Evolutionary conservation across 176 grass and related monocot genomes (phyloP).

Genomic region (Carex kokanica): DNA sequence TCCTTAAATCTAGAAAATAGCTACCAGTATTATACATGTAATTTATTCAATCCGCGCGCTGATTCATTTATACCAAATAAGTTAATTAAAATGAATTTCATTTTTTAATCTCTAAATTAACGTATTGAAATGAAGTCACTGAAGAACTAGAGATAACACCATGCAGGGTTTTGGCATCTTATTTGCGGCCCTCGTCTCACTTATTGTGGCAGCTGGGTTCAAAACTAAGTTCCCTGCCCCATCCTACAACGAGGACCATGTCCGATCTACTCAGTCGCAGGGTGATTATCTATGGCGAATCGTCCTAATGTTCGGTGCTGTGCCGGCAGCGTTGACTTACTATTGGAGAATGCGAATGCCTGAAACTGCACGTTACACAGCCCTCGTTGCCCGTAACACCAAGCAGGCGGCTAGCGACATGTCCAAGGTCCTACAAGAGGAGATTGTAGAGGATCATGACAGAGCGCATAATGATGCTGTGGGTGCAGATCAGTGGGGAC

Average conservation of each 20-base stretch:
- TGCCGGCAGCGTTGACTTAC: slow-evolving; percentile 54
- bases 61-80: not conserved
- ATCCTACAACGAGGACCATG: slow-evolving; percentile 19
- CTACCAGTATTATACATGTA: not conserved
- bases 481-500: slow-evolving; percentile 40
- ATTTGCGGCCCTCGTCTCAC: slow-evolving; percentile 41
- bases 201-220: slow-evolving; percentile 45
- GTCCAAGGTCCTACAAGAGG: slow-evolving; percentile 51
- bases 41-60: not conserved
- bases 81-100: not conserved
- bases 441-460: slow-evolving; percentile 43
- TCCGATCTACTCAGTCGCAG: slow-evolving; percentile 31
- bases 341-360: slow-evolving; percentile 96
- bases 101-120: not conserved
- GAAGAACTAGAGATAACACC: not conserved
- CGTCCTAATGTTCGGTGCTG: slow-evolving; percentile 64
- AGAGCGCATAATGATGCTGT: not conserved
- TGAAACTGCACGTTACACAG: slow-evolving; percentile 81
- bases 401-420: slow-evolving; percentile 70
- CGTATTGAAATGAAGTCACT: not conserved
- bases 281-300: slow-evolving; percentile 72
- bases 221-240: slow-evolving; percentile 37
- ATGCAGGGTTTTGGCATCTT: slow-evolving; percentile 87
- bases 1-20: not conserved
- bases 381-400: slow-evolving; percentile 52